Evolutionary conservation across 148 eudicot species (phyloP).

Genomic region (Beta vulgaris): DNA sequence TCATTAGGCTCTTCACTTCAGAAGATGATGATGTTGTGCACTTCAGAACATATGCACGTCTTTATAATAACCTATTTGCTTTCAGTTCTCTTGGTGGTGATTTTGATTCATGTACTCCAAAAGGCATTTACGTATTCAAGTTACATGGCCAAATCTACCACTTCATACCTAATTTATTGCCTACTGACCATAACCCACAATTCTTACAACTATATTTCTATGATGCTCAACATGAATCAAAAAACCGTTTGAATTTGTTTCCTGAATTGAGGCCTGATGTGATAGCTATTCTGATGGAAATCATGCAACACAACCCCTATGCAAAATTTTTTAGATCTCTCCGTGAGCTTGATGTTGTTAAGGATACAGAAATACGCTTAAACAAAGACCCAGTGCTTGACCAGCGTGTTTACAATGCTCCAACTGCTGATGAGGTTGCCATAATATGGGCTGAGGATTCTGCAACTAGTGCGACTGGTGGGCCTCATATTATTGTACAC

Average conservation of each 20-base stretch:
- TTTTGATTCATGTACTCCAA: neutral
- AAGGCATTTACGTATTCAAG: neutral
- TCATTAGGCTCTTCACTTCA: neutral
- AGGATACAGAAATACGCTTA: neutral
- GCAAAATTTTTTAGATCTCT: neutral
- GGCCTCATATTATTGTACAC: too few relatives aligned
- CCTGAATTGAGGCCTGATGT: neutral
- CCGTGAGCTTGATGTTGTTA: neutral
- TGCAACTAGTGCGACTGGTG: too few relatives aligned
- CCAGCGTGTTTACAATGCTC: neutral
- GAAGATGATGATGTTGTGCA: neutral
- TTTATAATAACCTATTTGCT: neutral
- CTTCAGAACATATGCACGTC: neutral
- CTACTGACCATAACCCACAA: neutral
- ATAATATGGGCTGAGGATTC: too few relatives aligned
- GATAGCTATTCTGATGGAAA: neutral
- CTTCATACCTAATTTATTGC: neutral
- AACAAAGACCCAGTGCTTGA: neutral
- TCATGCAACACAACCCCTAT: neutral
- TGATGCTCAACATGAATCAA: neutral
- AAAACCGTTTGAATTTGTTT: neutral
- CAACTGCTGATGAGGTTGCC: neutral
- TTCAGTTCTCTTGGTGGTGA: neutral
- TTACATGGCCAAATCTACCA: neutral
- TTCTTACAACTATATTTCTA: neutral